A percentile compares a stretch with the other conserved stretches of the same genome.
Conservation (phyloP, 768 basidiomycete species). For the Vishniacozyma victoriae region DNA sequence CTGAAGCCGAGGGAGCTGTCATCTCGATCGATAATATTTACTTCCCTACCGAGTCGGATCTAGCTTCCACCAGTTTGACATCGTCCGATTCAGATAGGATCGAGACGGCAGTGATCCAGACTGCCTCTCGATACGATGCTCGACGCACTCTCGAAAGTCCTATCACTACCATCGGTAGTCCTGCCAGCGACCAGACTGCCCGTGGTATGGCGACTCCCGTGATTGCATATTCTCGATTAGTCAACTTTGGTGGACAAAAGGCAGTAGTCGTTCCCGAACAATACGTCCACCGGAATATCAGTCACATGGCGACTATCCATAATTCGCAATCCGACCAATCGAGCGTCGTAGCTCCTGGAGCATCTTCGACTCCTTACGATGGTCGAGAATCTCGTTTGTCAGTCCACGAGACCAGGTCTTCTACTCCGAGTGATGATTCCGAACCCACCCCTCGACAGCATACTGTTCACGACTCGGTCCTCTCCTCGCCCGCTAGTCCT, state of each 20-base stretch:
- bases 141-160: constrained; percentile 29
- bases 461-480: too few relatives aligned
- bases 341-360: too few relatives aligned
- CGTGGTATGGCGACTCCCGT: constrained; percentile 10
- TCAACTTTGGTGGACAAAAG: constrained; percentile 17
- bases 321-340: too few relatives aligned
- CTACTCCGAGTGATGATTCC: too few relatives aligned
- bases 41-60: constrained; percentile 37
- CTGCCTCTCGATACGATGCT: constrained; percentile 29
- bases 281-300: too few relatives aligned
- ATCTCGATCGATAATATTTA: constrained; percentile 36
- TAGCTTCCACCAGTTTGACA: constrained; percentile 24
- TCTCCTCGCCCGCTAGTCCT: not conserved
- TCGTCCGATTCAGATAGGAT: constrained; percentile 13
- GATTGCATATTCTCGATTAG: constrained; percentile 18
- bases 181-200: constrained; percentile 14
- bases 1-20: constrained; percentile 1
- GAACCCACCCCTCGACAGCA: too few relatives aligned
- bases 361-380: too few relatives aligned
- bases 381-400: too few relatives aligned
- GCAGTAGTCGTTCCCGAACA: constrained; percentile 12
- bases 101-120: constrained; percentile 23
- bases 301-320: too few relatives aligned
- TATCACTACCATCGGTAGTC: constrained; percentile 7
- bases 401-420: too few relatives aligned